These are phyloP conservation scores for Malassezia dermatis DNA, from an alignment of 1,284 basidiomycete genomes.

Conservation along the genomic window DNA sequence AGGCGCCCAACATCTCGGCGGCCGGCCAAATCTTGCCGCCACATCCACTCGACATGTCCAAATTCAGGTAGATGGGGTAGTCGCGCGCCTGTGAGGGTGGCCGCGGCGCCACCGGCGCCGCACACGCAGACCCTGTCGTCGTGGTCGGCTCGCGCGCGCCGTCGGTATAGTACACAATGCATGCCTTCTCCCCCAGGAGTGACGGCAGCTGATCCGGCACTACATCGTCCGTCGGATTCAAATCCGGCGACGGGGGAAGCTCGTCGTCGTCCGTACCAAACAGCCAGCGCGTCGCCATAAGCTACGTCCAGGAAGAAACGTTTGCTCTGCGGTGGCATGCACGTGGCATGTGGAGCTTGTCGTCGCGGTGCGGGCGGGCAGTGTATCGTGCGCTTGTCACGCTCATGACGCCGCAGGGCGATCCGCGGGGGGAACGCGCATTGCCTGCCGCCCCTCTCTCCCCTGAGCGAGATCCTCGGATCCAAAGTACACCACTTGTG, in stretches of 20 bases:
- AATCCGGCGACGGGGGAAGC: constrained; percentile 4
- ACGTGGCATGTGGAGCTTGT: not conserved
- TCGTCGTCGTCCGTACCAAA: constrained; percentile 7
- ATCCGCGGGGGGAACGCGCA: not conserved
- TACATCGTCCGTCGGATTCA: not conserved
- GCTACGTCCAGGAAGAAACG: not conserved
- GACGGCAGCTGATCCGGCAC: constrained; percentile 10
- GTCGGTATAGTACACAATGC: constrained; percentile 5
- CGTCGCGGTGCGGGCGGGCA: not conserved
- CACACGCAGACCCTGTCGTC: not conserved
- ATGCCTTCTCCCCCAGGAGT: constrained; percentile 3
- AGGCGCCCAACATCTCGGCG: constrained; percentile 59
- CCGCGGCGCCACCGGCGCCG: not conserved
- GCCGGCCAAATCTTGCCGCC: constrained; percentile 87
- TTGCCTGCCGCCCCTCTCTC: not conserved
- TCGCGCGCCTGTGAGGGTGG: not conserved
- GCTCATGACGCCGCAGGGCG: not conserved
- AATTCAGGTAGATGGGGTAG: constrained; percentile 49
- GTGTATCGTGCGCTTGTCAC: not conserved
- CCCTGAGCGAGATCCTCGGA: not conserved
- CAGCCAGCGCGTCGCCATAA: constrained; percentile 5
- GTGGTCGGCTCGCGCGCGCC: not conserved
- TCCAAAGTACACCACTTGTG: not conserved
- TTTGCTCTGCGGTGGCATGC: not conserved
- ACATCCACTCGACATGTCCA: constrained; percentile 74